Evolutionary conservation across 2,329 filamentous ascomycete genomes (phyloP).

Genomic region (Myriangium duriaei): DNA sequence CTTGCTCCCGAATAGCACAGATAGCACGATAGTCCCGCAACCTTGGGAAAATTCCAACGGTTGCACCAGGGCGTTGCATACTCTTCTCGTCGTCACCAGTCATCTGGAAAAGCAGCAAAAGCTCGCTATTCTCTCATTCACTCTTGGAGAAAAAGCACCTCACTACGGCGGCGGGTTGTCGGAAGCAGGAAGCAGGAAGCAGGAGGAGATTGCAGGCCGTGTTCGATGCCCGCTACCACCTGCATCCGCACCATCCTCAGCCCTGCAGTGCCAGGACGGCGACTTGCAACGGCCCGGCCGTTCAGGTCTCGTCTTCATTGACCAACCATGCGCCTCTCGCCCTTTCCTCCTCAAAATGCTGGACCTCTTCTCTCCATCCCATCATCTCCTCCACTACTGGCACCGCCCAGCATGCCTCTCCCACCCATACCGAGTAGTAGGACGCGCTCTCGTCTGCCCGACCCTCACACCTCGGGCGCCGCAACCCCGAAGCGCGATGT

Average conservation of each 20-base stretch:
- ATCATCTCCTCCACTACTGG: conserved; percentile 4
- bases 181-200: too few species aligned
- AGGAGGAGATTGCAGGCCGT: neutral
- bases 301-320: neutral
- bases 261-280: neutral
- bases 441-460: conserved; percentile 6
- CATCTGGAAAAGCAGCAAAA: too few species aligned
- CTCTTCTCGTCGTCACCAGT: too few species aligned
- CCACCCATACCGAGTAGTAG: conserved; percentile 6
- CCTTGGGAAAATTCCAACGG: neutral
- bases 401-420: conserved; percentile 8
- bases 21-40: neutral
- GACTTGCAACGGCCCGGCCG: neutral
- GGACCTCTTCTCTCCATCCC: neutral
- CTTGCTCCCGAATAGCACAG: neutral
- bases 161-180: too few species aligned
- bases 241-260: neutral
- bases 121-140: too few species aligned
- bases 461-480: conserved; percentile 2
- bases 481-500: conserved; percentile 1
- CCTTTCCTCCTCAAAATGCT: neutral
- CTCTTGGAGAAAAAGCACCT: too few species aligned
- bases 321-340: neutral
- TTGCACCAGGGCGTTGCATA: neutral
- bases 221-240: neutral